Evolutionary conservation across 305 asterid species (phyloP).

Genomic region (Solanum hybrid): DNA sequence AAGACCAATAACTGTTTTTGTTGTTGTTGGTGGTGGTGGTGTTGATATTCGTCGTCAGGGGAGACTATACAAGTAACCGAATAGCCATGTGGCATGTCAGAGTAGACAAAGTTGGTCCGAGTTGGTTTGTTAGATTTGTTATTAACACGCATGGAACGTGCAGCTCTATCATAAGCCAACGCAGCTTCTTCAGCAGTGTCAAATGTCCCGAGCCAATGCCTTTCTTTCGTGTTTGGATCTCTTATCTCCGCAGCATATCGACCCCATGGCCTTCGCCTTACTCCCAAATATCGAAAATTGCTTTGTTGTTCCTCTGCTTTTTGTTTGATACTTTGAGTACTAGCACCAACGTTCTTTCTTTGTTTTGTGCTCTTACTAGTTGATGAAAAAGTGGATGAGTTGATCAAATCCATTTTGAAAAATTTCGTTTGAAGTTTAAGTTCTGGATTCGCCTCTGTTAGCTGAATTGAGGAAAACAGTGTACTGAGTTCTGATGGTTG

Average conservation of each 20-base stretch:
- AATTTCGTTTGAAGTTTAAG: not conserved
- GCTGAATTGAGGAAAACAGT: not conserved
- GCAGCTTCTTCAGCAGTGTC: slow-evolving; percentile 95
- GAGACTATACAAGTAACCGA: slow-evolving; percentile 74
- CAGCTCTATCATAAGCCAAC: slow-evolving; percentile 74
- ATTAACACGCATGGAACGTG: slow-evolving; percentile 65
- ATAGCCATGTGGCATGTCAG: slow-evolving; percentile 82
- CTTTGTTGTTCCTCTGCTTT: not conserved
- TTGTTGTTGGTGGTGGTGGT: not conserved
- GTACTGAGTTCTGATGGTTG: not conserved
- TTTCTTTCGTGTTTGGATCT: slow-evolving; percentile 70
- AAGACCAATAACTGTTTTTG: not conserved
- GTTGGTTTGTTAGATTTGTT: slow-evolving; percentile 29
- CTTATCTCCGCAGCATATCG: slow-evolving; percentile 82
- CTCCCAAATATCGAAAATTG: slow-evolving; percentile 52
- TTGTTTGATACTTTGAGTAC: not conserved
- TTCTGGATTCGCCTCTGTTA: not conserved
- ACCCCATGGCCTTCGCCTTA: slow-evolving; percentile 84
- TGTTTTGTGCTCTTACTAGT: slow-evolving; percentile 14
- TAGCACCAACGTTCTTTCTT: not conserved
- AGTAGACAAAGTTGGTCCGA: slow-evolving; percentile 80
- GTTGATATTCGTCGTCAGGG: slow-evolving; percentile 48
- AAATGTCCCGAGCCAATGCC: slow-evolving; percentile 87
- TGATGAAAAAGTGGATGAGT: slow-evolving; percentile 12
- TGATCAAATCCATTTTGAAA: not conserved